Evolutionary conservation across 2,329 filamentous ascomycete genomes (phyloP), one percentile per base, ranked within the genome.

Genomic region (Neofusicoccum kwambonambiense): DNA sequence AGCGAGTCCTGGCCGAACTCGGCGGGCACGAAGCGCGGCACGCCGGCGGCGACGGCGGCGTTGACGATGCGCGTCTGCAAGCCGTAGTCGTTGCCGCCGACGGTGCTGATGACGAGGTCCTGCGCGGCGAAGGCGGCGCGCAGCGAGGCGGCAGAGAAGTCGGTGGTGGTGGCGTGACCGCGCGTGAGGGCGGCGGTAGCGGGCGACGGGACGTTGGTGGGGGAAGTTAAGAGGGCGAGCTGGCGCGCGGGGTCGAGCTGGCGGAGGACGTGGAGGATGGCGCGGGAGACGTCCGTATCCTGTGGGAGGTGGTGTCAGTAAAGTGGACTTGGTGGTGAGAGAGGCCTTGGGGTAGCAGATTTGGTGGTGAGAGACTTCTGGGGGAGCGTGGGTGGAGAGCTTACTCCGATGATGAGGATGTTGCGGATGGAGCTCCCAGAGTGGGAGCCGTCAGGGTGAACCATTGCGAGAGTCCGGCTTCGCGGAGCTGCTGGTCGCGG

Each of bases 1-100:
- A 75, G 66, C 27, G 73, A 68, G 58, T 74, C 71, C 42, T 74
- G 50, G 64, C 76, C 76, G 66, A 75, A 77, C 64, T 78, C 77
- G 4, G 69, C 69, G 9, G 77, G 76, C 47, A 79, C 71, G 66
- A 78, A 74, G 27, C 75, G 72, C 49, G 69, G 67, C 11, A 78
- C 75, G 22, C 75, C 74, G 3, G 76, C 75, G 7, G 70, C 68
- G 39, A 77, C 69, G 27, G 76, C 69, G 15, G 76, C 77, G 58
- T 77, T 75, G 61, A 79, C 70, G 34, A 79, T 39, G 34, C 57
- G 57, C 42, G 44, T 65, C 44, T 65, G 64, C 5, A 52, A 51
- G 3, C 66, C 65, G 52, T 67, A 70, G n/a, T 69, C 67, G 44
- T 70, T 72, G 37, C 68, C 67, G 34, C 9, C 31, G 42, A 57